phyloP scores from a whole-genome alignment of 257 asterid species.

The Jaltomata sinuosa region DNA sequence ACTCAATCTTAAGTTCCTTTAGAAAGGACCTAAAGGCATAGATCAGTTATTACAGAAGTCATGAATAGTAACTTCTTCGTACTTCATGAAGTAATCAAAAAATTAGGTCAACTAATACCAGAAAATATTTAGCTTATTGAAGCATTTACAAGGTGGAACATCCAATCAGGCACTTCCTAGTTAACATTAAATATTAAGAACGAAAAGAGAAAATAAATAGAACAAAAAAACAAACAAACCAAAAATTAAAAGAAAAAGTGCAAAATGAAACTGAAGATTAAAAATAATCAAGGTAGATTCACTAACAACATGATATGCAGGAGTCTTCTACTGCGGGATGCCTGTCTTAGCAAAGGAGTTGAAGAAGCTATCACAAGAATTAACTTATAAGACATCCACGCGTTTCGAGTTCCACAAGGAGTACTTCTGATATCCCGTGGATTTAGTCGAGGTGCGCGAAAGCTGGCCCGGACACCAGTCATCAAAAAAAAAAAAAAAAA shows the following conservation, averaged over 20 bases:
- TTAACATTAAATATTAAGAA: background rate
- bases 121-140: background rate
- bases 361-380: constrained; percentile 54
- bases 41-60: background rate
- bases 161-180: background rate
- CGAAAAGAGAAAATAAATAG: background rate
- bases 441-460: no score
- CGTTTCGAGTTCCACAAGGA: constrained; percentile 80
- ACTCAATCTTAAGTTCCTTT: background rate
- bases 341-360: constrained; percentile 71
- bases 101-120: background rate
- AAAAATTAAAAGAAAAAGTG: background rate
- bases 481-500: no score
- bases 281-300: background rate
- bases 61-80: background rate
- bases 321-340: constrained; percentile 74
- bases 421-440: constrained; percentile 48
- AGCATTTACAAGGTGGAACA: background rate
- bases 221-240: background rate
- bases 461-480: no score
- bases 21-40: background rate
- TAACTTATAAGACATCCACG: constrained; percentile 64
- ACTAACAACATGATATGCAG: constrained; percentile 22
- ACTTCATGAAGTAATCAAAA: background rate
- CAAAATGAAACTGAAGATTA: background rate